Percentiles rank a stretch among this genome's conserved stretches.
Evolutionary conservation across 139 green algal species (phyloP).

Genomic region (Dunaliella primolecta): DNA sequence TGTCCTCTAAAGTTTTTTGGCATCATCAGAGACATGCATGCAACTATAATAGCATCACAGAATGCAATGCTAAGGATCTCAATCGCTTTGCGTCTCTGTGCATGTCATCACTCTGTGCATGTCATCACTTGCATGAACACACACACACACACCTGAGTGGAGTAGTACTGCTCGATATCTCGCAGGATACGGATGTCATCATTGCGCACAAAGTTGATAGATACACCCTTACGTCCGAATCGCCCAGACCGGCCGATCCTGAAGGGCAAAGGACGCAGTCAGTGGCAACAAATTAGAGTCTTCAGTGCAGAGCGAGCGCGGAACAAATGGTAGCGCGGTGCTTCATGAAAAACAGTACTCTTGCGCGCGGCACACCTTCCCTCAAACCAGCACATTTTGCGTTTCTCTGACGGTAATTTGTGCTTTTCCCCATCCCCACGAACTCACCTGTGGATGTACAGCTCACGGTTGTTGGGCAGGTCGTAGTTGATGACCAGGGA

Average conservation of each 20-base stretch:
- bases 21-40: no score
- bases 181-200: constrained; percentile 94
- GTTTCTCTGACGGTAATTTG: no score
- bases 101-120: constrained; percentile 53
- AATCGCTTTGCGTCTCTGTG: constrained; percentile 94
- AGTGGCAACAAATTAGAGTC: not conserved
- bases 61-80: no score
- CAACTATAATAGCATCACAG: no score
- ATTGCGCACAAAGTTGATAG: constrained; percentile 97
- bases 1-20: no score
- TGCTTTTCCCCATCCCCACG: no score
- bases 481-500: constrained; percentile 99
- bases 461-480: constrained; percentile 95
- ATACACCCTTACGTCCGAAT: constrained; percentile 96
- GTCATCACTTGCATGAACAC: not conserved
- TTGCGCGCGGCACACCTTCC: no score
- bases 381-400: no score
- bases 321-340: no score
- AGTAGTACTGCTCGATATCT: constrained; percentile 99
- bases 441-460: constrained; percentile 91
- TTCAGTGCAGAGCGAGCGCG: not conserved
- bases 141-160: constrained; percentile 7
- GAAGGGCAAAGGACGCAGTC: not conserved
- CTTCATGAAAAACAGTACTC: no score
- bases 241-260: constrained; percentile 91